Evolutionary conservation across 306 rosid species (phyloP).

Genomic region (Cucurbita ficifolia): DNA sequence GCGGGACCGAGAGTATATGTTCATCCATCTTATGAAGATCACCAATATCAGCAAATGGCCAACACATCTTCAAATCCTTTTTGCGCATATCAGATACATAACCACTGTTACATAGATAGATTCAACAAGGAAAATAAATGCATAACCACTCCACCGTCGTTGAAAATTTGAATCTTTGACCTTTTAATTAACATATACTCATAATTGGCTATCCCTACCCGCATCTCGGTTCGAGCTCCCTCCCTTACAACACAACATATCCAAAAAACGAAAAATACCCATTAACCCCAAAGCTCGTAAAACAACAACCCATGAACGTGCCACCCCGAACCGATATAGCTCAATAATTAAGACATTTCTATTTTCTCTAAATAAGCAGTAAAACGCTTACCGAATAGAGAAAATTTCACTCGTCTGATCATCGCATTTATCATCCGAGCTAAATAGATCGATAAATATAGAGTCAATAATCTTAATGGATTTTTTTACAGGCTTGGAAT

Average conservation of each 20-base stretch:
- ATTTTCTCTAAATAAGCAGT: background rate
- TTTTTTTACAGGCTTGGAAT: constrained; percentile 36
- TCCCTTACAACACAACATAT: background rate
- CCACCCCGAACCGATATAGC: background rate
- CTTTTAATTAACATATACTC: background rate
- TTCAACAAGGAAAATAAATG: background rate
- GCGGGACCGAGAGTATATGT: constrained; percentile 27
- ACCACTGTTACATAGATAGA: constrained; percentile 36
- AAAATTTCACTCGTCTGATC: constrained; percentile 55
- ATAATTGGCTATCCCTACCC: background rate
- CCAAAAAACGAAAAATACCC: background rate
- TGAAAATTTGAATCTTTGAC: no score
- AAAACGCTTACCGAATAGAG: constrained; percentile 60
- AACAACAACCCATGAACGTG: background rate
- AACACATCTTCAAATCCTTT: constrained; percentile 69
- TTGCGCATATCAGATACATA: constrained; percentile 66
- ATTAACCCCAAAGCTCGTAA: background rate
- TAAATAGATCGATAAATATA: constrained; percentile 60
- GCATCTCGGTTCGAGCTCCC: background rate
- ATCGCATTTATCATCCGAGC: constrained; percentile 26
- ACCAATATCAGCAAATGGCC: constrained; percentile 49
- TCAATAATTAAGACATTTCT: background rate
- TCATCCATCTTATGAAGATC: constrained; percentile 26
- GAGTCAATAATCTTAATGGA: constrained; percentile 60
- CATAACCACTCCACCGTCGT: no score